A percentile compares a stretch with the other conserved stretches of the same genome.
phyloP scores from a whole-genome alignment of 129 eudicot species.

The Glebionis coronaria region DNA sequence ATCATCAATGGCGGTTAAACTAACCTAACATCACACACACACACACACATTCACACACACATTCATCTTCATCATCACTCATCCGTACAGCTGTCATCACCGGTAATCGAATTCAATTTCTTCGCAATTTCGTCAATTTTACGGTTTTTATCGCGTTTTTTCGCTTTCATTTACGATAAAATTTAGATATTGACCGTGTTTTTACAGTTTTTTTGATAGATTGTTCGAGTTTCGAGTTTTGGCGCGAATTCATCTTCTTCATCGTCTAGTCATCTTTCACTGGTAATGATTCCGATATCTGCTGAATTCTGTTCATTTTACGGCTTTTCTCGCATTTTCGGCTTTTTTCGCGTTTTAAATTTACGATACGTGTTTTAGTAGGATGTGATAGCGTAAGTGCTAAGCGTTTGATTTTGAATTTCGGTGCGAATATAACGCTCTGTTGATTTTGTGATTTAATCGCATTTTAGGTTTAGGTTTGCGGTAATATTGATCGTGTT shows the following conservation, averaged over 20 bases:
- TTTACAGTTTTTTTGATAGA: no score
- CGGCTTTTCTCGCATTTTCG: no score
- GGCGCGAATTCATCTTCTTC: no score
- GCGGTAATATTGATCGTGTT: no score
- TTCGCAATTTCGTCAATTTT: constrained; percentile 23
- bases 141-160: not conserved
- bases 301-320: no score
- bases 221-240: no score
- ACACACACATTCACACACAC: no score
- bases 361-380: not conserved
- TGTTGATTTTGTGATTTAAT: no score
- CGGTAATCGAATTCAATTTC: constrained; percentile 26
- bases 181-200: constrained; percentile 6
- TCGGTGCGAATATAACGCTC: constrained; percentile 19
- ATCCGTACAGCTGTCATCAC: constrained; percentile 18
- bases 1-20: constrained; percentile 33
- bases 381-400: constrained; percentile 11
- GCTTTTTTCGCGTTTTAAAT: no score
- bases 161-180: not conserved
- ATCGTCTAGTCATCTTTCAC: no score
- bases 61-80: constrained; percentile 12
- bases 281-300: no score
- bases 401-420: constrained; percentile 26
- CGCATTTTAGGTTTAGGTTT: no score
- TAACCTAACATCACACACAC: constrained; percentile 8